Base-by-base conservation (phyloP, 305 asterid species). In the Plantago coronopus region DNA sequence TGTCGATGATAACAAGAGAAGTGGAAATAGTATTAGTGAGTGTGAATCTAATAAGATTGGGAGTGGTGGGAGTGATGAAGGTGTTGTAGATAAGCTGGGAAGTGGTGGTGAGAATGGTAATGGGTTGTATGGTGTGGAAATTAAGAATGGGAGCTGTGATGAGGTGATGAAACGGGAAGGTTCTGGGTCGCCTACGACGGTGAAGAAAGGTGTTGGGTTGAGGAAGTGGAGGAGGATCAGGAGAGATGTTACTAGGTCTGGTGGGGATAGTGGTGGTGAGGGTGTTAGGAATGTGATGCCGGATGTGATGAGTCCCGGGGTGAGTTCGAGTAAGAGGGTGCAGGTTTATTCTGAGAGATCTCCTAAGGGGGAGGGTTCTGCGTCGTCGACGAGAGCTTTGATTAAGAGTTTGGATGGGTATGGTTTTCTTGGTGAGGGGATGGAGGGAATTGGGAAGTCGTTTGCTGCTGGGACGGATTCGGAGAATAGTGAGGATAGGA, bases 141-240 rank as follows among this genome's bases (percentile, higher is more conserved):
- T 59, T 63, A 69, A 72, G 62, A 81, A 45, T 54, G 61, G 18
- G 54, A 34, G 34, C 55, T 51, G 75, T 0, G 19, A 44, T 46
- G 27, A 12, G 58, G 64, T 65, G 66, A 44, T 29, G 54, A 46
- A 54, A 20, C 56, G 19, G 17, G 70, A 70, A 12, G 69, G 18
- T 20, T 74, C 74, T 21, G 62, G 65, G 4, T 51, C 61, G 0
- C 62, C 76, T 11, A 25, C 73, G 0, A 66, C 63, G 5, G 47
- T 54, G 6, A 78, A 50, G 46, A 85, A 79, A 62, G 96, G 95
- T 47, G 19, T 49, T 25, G 95, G 96, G n/a, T 81, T 86, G 81
- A 86, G 61, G 85, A 91, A 79, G 77, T 91, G 98, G 98, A 82
- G 75, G 72, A 86, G 98, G 81, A 79, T 86, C 62, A 82, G 38